Base-by-base conservation (phyloP, 345 rosid species). In the Hirschfeldia incana region DNA sequence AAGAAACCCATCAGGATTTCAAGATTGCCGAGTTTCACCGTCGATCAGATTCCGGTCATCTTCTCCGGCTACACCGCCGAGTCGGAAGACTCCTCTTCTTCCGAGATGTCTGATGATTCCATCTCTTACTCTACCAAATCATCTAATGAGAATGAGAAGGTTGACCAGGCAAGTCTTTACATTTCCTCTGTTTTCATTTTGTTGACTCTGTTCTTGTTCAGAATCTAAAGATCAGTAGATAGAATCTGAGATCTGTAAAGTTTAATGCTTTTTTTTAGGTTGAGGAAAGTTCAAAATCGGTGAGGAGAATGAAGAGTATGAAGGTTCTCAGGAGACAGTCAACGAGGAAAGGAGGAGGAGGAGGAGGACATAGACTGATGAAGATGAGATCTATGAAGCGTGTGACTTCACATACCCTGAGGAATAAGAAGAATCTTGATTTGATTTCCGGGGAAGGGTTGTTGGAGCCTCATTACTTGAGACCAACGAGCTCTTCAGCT, bases 311-410 rank as follows among this genome's bases (percentile, higher is more conserved):
- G 51, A 86, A 75, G 86, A 85, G 93, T 69, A 72, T 80, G 73
- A 88, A 80, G 75, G 58, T 75, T 63, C 65, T 80, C 72, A 85
- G 87, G 77, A 89, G 87, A 81, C 77, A 86, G 49, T 81, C 72
- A 75, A 72, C 78, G 78, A 89, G 87, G 74, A 88, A 74, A 71
- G 88, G 83, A 65, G 88, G 84, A 76, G 59, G 70, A 21, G 21
- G 21, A 21, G 21, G 21, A 21, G 21, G 21, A 21, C 21, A 21
- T 21, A 21, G 21, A 73, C 65, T 85, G 77, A 88, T 73, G 77
- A 88, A 82, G 75, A 80, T 83, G 39, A 79, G 85, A 76, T 87
- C 93, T 8, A 46, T 82, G 42, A 85, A 79, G 69, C 80, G 62
- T 63, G 76, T 78, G 8, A 66, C 81, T 80, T 62, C 73, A 59